These are phyloP conservation scores for Metarhizium guizhouense DNA, from an alignment of 2,329 filamentous ascomycete genomes.

Conservation along the genomic window DNA sequence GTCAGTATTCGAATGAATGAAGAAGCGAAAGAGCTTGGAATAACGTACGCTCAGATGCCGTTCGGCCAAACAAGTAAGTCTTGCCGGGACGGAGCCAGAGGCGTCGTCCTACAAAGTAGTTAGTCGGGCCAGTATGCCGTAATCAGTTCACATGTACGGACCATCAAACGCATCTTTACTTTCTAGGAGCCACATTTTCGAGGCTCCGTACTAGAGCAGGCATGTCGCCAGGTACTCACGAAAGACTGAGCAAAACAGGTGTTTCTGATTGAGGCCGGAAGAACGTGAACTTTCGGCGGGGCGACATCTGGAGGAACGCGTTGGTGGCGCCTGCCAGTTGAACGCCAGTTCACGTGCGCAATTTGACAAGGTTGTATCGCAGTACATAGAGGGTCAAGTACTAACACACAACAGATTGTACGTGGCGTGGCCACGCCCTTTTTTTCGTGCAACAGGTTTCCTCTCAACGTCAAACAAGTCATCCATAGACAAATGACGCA, in stretches of 20 bases:
- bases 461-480: too few species aligned
- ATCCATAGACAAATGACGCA: too few species aligned
- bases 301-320: slow-evolving; percentile 6
- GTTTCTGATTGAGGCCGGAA: background rate
- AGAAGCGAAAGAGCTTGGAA: background rate
- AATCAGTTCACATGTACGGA: slow-evolving; percentile 10
- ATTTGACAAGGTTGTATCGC: too few species aligned
- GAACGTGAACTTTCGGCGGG: slow-evolving; percentile 1
- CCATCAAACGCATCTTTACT: slow-evolving; percentile 45
- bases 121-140: slow-evolving; percentile 1
- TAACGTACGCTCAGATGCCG: slow-evolving; percentile 51
- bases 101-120: slow-evolving; percentile 30
- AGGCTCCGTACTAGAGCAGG: background rate
- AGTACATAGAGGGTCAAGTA: too few species aligned
- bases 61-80: slow-evolving; percentile 77
- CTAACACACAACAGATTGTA: too few species aligned
- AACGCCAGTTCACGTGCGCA: slow-evolving; percentile 17
- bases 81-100: slow-evolving; percentile 83
- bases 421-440: too few species aligned
- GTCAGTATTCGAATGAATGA: background rate
- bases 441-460: too few species aligned
- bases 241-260: background rate
- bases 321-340: background rate
- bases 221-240: background rate
- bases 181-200: slow-evolving; percentile 56